Evolutionary conservation across 345 rosid species (phyloP), one percentile per base, ranked within the genome.

Genomic region (Salix brachista): DNA sequence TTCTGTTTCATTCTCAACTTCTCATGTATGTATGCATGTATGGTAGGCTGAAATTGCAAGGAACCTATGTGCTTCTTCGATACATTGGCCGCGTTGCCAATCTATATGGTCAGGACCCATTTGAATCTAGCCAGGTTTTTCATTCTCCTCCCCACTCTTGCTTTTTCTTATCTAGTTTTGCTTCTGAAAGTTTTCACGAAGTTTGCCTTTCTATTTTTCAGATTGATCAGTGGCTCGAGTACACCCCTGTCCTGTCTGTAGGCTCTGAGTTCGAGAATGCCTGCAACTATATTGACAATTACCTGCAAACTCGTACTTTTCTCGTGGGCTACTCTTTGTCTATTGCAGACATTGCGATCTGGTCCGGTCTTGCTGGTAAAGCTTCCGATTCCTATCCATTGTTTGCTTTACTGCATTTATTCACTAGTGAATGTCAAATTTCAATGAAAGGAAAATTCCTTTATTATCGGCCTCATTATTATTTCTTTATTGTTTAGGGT

Each of bases 161-260:
- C 3, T 39, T 54, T 32, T 66, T 13, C 46, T 42, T 6, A 17
- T 21, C 11, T 66, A 10, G 18, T 76, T 46, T 28, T 60, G 13
- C 23, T 18, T 5, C 23, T 32, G 46, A 3, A 32, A 6, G 60
- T 67, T 3, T 0, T 1, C 9, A 41, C 61, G 19, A 34, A 42
- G 5, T n/a, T 41, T 28, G 6, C 18, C 17, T 65, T 80, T 71
- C 28, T 75, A 8, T 52, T 18, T 56, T 75, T 39, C 78, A 96
- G 98, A 85, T 96, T 76, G 99, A 93, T 83, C 88, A 90, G 83
- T 96, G 91, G 94, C 73, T 96, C 61, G 97, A 93, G 6, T 96
- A 89, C 81, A 85, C 90, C 68, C 81, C 88, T 12, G 79, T 86
- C 71, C 88, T 96, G 83, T 83, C 88, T 37, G 82, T 88, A 71